Conservation (phyloP, 805 yeast genomes). For the Kodamaea leandrae region DNA sequence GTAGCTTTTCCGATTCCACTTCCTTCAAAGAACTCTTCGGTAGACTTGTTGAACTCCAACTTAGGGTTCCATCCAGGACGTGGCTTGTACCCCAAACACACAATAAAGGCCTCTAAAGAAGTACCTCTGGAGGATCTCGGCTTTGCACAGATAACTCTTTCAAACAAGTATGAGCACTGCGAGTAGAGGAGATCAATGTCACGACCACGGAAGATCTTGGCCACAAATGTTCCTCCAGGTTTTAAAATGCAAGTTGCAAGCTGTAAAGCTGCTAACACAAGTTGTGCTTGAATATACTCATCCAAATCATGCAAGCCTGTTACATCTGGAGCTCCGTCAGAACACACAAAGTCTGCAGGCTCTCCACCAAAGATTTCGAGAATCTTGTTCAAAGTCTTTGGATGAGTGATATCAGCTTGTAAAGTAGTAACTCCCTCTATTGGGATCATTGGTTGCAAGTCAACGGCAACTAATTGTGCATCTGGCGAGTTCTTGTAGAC, state of each 20-base stretch:
- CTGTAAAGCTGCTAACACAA: conserved; percentile 86
- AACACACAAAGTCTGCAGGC: conserved; percentile 91
- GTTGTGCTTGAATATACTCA: conserved; percentile 94
- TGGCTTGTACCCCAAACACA: conserved; percentile 85
- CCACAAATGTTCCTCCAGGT: conserved; percentile 91
- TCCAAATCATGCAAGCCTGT: conserved; percentile 96
- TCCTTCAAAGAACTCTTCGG: conserved; percentile 80
- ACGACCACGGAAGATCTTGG: conserved; percentile 93
- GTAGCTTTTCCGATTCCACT: conserved; percentile 54
- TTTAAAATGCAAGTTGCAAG: conserved; percentile 84
- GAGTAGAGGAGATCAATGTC: conserved; percentile 92
- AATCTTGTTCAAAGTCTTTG: conserved; percentile 75
- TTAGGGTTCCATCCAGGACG: conserved; percentile 80
- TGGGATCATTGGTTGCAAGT: conserved; percentile 96
- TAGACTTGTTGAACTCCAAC: conserved; percentile 53
- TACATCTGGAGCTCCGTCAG: conserved; percentile 99
- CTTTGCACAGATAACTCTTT: conserved; percentile 87
- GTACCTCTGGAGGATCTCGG: conserved; percentile 96
- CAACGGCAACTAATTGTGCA: conserved; percentile 88
- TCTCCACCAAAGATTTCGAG: conserved; percentile 84
- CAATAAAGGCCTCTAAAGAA: conserved; percentile 89
- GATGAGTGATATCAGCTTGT: conserved; percentile 98
- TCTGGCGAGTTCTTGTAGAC: conserved; percentile 46
- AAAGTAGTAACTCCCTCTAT: conserved; percentile 85
- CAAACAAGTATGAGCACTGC: conserved; percentile 85